phyloP scores from a whole-genome alignment of 768 basidiomycete genomes.

The Trametes cingulata region DNA sequence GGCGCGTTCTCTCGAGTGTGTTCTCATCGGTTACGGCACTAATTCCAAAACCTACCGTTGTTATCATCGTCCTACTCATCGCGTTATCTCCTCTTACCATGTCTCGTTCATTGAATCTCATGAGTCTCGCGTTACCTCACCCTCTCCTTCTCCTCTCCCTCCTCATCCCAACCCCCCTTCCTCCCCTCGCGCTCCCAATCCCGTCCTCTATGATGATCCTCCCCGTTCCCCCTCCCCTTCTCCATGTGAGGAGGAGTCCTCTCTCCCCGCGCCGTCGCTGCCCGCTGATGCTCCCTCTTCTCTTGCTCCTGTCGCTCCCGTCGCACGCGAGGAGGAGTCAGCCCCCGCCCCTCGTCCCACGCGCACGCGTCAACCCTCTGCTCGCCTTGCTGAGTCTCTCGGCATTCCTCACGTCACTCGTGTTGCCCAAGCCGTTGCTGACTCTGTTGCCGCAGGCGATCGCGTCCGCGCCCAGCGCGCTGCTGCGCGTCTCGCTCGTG shows the following conservation, averaged over 20 bases:
- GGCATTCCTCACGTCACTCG: constrained; percentile 1
- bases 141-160: background rate
- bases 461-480: constrained; percentile 12
- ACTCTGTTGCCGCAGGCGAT: constrained; percentile 5
- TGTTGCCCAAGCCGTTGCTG: constrained; percentile 4
- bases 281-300: background rate
- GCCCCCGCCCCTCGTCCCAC: background rate
- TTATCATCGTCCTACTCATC: constrained; percentile 18
- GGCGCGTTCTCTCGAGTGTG: constrained; percentile 21
- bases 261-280: background rate
- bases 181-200: constrained; percentile 4
- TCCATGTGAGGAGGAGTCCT: background rate
- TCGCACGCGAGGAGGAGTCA: background rate
- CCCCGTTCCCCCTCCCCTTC: background rate
- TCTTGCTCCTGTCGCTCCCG: background rate
- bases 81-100: constrained; percentile 19
- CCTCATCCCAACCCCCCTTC: background rate
- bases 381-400: constrained; percentile 9
- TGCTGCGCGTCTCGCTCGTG: background rate
- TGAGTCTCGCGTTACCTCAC: background rate
- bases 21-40: constrained; percentile 28
- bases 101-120: constrained; percentile 28
- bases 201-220: background rate
- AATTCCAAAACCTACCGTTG: constrained; percentile 30
- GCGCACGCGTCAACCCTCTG: constrained; percentile 9